Base-by-base conservation (phyloP, 352 stramenopile species). In the Globisporangium rhizosaccharum region DNA sequence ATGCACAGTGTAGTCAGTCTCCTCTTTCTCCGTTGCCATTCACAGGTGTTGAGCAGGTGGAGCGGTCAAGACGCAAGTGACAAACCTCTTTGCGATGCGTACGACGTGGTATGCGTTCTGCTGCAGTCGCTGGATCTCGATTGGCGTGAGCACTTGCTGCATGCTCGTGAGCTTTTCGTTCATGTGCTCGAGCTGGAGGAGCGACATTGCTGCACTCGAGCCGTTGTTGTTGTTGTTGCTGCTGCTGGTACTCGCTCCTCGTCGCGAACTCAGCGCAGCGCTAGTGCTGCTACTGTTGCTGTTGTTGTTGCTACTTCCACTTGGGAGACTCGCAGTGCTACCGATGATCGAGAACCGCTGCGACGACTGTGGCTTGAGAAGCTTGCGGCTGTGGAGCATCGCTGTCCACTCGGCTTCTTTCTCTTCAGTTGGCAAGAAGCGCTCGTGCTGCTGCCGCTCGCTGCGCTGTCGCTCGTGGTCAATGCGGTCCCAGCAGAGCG, bases 131-230 rank as follows among this genome's bases (percentile, higher is more conserved):
- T 90, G 79, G 45, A 91, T 66, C 71, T 93, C 81, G 33, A 93
- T 80, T 5, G 83, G 81, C 9, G 81, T 89, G 33, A 91, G 63
- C 56, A 91, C 74, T 58, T 87, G 82, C 69, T 91, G 83, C 83
- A 90, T 90, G 10, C 51, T 79, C 17, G 68, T 72, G 36, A 91
- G 61, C 39, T 82, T 76, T 48, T 85, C 77, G 51, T 88, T 68
- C 66, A 91, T 85, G 50, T 76, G 67, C 36, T 70, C 72, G 5
- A 90, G 48, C 26, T 79, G 54, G 36, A 67, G 60, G 12, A 78
- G 54, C 1, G 74, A 70, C 44, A 26, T 28, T 10, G 49, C 37
- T 56, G 18, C n/a, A n/a, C 15, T 57, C 3, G 18, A 39, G 7
- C 1, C 41, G 51, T 10, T 42, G 17, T 45, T 45, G 18, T 28